phyloP scores from a whole-genome alignment of 805 yeast species.

The Citeromyces nyonsensis region DNA sequence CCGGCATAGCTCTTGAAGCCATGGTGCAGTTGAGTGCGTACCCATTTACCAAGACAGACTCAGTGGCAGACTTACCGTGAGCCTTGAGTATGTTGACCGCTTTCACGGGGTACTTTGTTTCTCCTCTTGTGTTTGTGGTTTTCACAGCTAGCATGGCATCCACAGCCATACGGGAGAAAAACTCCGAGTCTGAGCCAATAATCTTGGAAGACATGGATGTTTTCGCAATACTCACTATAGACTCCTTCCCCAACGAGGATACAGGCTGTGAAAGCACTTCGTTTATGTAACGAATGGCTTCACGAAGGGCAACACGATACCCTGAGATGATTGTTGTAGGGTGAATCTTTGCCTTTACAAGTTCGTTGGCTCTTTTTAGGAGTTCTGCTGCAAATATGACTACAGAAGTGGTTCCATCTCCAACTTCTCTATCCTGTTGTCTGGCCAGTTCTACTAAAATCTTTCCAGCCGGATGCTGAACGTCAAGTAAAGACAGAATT shows the following conservation, averaged over 20 bases:
- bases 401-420: constrained; percentile 96
- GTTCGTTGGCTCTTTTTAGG: constrained; percentile 81
- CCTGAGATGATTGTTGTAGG: constrained; percentile 98
- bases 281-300: constrained; percentile 74
- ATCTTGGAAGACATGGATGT: constrained; percentile 96
- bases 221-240: constrained; percentile 82
- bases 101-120: constrained; percentile 85
- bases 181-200: constrained; percentile 86
- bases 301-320: constrained; percentile 83
- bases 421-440: constrained; percentile 97
- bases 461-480: constrained; percentile 98
- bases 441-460: constrained; percentile 94
- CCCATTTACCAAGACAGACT: constrained; percentile 79
- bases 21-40: constrained; percentile 95
- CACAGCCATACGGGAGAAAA: constrained; percentile 81
- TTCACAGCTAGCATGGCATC: constrained; percentile 93
- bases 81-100: constrained; percentile 94
- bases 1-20: constrained; percentile 94
- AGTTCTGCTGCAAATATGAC: constrained; percentile 92
- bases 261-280: constrained; percentile 77
- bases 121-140: constrained; percentile 80
- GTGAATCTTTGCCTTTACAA: constrained; percentile 86
- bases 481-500: constrained; percentile 77
- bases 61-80: constrained; percentile 86
- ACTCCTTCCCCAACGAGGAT: constrained; percentile 66